These are phyloP conservation scores for Cornus controversa DNA, from an alignment of 148 eudicot genomes.

Conservation along the genomic window DNA sequence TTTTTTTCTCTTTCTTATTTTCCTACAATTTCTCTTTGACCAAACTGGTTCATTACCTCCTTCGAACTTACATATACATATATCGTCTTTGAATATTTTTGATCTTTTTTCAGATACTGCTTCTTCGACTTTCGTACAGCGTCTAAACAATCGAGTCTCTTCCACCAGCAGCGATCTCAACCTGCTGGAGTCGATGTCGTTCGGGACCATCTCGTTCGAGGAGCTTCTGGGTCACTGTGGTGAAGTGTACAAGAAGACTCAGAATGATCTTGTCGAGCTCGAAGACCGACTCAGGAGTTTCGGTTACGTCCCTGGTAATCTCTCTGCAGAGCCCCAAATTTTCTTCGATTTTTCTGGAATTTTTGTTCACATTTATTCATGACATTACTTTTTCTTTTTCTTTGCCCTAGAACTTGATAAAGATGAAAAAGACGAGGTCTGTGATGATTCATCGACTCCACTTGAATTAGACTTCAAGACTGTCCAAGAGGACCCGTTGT, in stretches of 20 bases:
- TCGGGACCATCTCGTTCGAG: slow-evolving; percentile 82
- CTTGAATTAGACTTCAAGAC: slow-evolving; percentile 21
- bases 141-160: slow-evolving; percentile 60
- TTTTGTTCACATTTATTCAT: background rate
- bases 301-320: slow-evolving; percentile 45
- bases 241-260: slow-evolving; percentile 67
- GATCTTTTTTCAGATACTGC: slow-evolving; percentile 62
- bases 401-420: slow-evolving; percentile 27
- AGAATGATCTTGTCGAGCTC: slow-evolving; percentile 44
- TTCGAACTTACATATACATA: no score
- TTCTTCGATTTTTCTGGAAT: background rate
- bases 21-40: background rate
- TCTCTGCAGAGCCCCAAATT: slow-evolving; percentile 7
- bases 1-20: background rate
- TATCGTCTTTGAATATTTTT: no score
- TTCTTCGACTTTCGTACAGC: slow-evolving; percentile 72
- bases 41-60: background rate
- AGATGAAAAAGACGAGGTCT: slow-evolving; percentile 42
- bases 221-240: slow-evolving; percentile 89
- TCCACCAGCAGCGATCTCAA: slow-evolving; percentile 55
- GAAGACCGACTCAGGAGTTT: slow-evolving; percentile 43
- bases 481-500: slow-evolving; percentile 54
- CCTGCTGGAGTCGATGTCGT: slow-evolving; percentile 77
- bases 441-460: slow-evolving; percentile 22
- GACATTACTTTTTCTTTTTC: background rate